Base-by-base conservation (phyloP, 2,329 filamentous ascomycete genomes). In the Aspergillus ibericus region DNA sequence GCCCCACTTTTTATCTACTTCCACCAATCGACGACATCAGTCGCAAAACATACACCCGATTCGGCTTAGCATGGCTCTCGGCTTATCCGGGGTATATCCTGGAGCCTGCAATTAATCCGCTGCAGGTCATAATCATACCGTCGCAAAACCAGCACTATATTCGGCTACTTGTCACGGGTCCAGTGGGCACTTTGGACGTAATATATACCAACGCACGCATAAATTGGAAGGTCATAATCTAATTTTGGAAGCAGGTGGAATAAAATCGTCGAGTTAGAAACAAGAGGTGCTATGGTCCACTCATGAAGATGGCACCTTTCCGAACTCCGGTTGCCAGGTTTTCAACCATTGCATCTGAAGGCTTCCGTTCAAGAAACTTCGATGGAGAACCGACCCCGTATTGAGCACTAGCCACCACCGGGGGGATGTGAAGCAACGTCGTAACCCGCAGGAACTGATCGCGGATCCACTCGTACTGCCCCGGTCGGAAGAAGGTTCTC, bases 401-500 rank as follows among this genome's bases (percentile, higher is more conserved):
- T 2, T 35, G 34, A 35, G 34, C 34, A 2, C 34, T 15, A n/a
- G 2, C 12, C 34, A 9, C 34, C 34, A 35, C 34, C 15, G 34
- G 34, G 9, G 15, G 15, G 20, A 56, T 50, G 18, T 34, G 53
- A 48, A 64, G 58, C 56, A 63, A 54, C 7, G 15, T 57, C 10
- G 60, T 53, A 25, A 63, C 60, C 40, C 62, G 62, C 46, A 61
- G 47, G 40, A 64, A 64, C 44, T 64, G 62, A 10, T 57, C 55
- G 20, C 60, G 53, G 44, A 64, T 64, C 62, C 62, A 64, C 55
- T 61, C 58, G 15, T 55, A 49, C 46, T 64, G 62, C 40, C 62
- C 58, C 10, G 55, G 50, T 32, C 60, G 58, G 32, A 64, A 58
- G 44, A 59, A 56, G 7, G 35, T 40, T 32, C 53, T 53, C 18